phyloP scores from a whole-genome alignment of 2,329 filamentous ascomycete genomes.

The Hypoxylon sp. region DNA sequence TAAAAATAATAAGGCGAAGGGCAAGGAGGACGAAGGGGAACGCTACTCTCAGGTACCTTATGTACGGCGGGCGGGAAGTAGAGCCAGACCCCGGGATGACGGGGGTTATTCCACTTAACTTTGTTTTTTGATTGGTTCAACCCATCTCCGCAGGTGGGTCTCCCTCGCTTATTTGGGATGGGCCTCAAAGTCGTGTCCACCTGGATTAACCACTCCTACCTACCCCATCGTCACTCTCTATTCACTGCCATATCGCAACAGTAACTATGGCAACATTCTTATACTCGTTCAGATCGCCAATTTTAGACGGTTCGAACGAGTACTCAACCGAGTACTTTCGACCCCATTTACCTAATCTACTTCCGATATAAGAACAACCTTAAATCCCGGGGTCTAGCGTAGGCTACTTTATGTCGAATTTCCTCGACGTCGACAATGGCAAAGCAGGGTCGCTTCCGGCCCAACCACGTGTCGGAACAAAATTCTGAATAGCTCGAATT shows the following conservation, averaged over 20 bases:
- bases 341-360: slow-evolving; percentile 42
- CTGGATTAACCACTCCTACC: slow-evolving; percentile 52
- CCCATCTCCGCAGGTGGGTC: slow-evolving; percentile 47
- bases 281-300: slow-evolving; percentile 74
- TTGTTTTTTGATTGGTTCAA: slow-evolving; percentile 47
- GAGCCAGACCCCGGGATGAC: slow-evolving; percentile 51
- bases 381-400: slow-evolving; percentile 41
- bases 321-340: slow-evolving; percentile 52
- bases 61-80: slow-evolving; percentile 44
- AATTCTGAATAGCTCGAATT: slow-evolving; percentile 21
- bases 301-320: slow-evolving; percentile 58
- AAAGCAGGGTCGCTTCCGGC: slow-evolving; percentile 11
- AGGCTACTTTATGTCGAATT: slow-evolving; percentile 44
- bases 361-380: slow-evolving; percentile 32
- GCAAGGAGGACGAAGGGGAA: slow-evolving; percentile 42
- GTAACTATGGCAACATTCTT: slow-evolving; percentile 67
- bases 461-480: slow-evolving; percentile 33
- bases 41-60: slow-evolving; percentile 44
- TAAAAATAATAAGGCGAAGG: slow-evolving; percentile 49
- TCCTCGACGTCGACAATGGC: slow-evolving; percentile 47
- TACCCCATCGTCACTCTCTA: slow-evolving; percentile 51
- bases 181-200: slow-evolving; percentile 52
- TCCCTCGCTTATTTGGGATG: slow-evolving; percentile 52
- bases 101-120: slow-evolving; percentile 49
- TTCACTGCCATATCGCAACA: slow-evolving; percentile 39